phyloP scores from a whole-genome alignment of 345 rosid species.

The Clarkia xantiana region DNA sequence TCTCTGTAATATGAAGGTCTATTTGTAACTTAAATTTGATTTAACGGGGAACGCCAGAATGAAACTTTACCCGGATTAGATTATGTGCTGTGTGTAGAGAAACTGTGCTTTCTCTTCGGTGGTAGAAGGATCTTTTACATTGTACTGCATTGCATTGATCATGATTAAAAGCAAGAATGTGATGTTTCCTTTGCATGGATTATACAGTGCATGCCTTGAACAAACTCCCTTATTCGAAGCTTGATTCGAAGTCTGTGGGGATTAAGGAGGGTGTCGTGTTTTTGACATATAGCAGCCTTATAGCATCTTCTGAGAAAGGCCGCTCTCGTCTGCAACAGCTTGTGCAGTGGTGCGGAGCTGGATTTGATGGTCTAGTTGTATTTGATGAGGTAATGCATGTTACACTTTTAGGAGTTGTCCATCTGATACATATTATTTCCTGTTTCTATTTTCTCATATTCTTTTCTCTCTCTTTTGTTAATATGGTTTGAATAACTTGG shows the following conservation, averaged over 20 bases:
- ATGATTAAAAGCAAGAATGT: slow-evolving; percentile 4
- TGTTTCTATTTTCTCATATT: not conserved
- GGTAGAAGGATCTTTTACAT: too few relatives aligned
- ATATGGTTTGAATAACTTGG: slow-evolving; percentile 22
- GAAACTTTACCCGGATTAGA: not conserved
- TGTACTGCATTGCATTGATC: not conserved
- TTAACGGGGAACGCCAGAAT: too few relatives aligned
- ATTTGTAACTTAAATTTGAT: too few relatives aligned
- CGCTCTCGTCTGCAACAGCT: slow-evolving; percentile 97
- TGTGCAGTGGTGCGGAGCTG: slow-evolving; percentile 94
- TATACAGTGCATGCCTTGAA: slow-evolving; percentile 90
- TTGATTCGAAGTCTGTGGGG: slow-evolving; percentile 87
- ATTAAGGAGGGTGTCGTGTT: slow-evolving; percentile 82
- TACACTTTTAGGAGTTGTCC: not conserved
- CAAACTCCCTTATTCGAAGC: slow-evolving; percentile 93
- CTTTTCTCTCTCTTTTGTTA: slow-evolving; percentile 3
- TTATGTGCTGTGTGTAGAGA: not conserved
- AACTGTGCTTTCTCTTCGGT: too few relatives aligned
- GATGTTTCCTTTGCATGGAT: slow-evolving; percentile 9
- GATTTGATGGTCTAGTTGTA: slow-evolving; percentile 75
- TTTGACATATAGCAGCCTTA: slow-evolving; percentile 91
- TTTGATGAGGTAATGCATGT: slow-evolving; percentile 66
- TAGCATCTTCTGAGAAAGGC: slow-evolving; percentile 98
- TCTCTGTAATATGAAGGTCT: too few relatives aligned
- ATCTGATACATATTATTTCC: not conserved